A percentile compares a stretch with the other conserved stretches of the same genome.
These are phyloP conservation scores for Catharanthus roseus DNA, from an alignment of 257 asterid genomes.

Conservation along the genomic window DNA sequence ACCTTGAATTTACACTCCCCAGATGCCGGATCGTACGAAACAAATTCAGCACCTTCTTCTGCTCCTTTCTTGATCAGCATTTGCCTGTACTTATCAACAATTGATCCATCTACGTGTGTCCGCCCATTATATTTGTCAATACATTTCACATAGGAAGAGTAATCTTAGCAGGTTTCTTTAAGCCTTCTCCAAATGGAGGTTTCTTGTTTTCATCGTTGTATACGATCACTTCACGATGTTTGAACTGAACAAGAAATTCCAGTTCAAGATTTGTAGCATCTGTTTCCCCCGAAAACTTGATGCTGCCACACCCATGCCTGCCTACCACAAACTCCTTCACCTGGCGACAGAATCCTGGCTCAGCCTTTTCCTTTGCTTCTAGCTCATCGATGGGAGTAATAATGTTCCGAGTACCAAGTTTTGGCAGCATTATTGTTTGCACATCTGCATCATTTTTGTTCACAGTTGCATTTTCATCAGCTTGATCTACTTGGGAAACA, in stretches of 20 bases:
- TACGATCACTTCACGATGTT: slow-evolving; percentile 51
- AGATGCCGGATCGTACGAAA: slow-evolving; percentile 54
- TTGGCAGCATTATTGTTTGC: slow-evolving; percentile 23
- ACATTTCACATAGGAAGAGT: slow-evolving; percentile 74
- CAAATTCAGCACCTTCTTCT: slow-evolving; percentile 74
- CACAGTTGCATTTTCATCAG: background rate
- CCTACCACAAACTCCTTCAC: too few species aligned
- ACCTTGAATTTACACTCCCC: slow-evolving; percentile 89
- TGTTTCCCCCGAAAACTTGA: too few species aligned
- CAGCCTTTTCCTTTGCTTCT: slow-evolving; percentile 63
- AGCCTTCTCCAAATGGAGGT: slow-evolving; percentile 76
- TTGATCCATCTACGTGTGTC: slow-evolving; percentile 53
- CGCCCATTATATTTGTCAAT: slow-evolving; percentile 51
- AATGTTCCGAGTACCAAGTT: slow-evolving; percentile 22
- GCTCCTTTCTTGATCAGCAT: slow-evolving; percentile 59
- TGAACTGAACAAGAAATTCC: slow-evolving; percentile 63
- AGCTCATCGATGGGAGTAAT: slow-evolving; percentile 26
- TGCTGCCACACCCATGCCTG: too few species aligned
- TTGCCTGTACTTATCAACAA: slow-evolving; percentile 52
- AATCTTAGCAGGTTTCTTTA: slow-evolving; percentile 78
- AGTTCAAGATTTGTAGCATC: slow-evolving; percentile 72
- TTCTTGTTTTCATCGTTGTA: slow-evolving; percentile 71
- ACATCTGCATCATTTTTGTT: slow-evolving; percentile 12
- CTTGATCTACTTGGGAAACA: background rate
- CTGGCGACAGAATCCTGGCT: slow-evolving; percentile 64